phyloP scores from a whole-genome alignment of 1,284 basidiomycete species.

The Schizophyllum commune region DNA sequence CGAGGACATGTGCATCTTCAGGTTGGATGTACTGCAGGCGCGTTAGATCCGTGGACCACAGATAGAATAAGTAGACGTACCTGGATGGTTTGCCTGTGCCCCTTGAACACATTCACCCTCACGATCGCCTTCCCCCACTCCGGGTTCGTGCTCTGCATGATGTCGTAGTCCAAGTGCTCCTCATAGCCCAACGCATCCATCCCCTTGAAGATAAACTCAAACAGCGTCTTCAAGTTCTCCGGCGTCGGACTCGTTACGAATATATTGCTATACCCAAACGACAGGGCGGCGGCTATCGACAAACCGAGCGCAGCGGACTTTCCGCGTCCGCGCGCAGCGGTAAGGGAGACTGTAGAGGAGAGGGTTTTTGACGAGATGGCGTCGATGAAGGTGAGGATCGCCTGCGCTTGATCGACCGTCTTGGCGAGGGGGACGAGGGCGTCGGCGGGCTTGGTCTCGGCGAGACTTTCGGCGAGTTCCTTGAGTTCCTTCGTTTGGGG shows the following conservation, averaged over 20 bases:
- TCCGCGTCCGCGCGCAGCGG: constrained; percentile 91
- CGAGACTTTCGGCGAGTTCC: constrained; percentile 75
- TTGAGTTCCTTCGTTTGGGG: constrained; percentile 65
- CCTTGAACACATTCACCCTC: constrained; percentile 89
- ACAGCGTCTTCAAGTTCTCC: constrained; percentile 97
- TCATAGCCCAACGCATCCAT: constrained; percentile 94
- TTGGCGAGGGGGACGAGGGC: constrained; percentile 89
- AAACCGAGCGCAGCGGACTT: constrained; percentile 96
- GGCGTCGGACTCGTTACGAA: constrained; percentile 98
- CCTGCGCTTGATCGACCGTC: constrained; percentile 91
- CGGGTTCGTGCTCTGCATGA: constrained; percentile 88
- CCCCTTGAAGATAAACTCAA: constrained; percentile 97
- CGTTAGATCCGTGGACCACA: not conserved
- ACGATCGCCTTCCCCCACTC: constrained; percentile 97
- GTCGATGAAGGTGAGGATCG: constrained; percentile 88
- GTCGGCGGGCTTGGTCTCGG: constrained; percentile 83
- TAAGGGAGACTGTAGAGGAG: constrained; percentile 91
- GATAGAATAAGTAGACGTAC: constrained; percentile 30
- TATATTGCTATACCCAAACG: constrained; percentile 95
- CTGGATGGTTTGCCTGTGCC: constrained; percentile 92
- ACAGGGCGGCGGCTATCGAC: constrained; percentile 88
- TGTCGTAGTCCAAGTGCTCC: constrained; percentile 96
- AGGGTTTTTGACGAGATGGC: constrained; percentile 90
- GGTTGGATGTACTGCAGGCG: constrained; percentile 88
- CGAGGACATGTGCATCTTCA: constrained; percentile 93